A percentile compares a stretch with the other conserved stretches of the same genome.
Conservation (phyloP, 2,329 filamentous ascomycete species). For the Trichoderma asperellum region DNA sequence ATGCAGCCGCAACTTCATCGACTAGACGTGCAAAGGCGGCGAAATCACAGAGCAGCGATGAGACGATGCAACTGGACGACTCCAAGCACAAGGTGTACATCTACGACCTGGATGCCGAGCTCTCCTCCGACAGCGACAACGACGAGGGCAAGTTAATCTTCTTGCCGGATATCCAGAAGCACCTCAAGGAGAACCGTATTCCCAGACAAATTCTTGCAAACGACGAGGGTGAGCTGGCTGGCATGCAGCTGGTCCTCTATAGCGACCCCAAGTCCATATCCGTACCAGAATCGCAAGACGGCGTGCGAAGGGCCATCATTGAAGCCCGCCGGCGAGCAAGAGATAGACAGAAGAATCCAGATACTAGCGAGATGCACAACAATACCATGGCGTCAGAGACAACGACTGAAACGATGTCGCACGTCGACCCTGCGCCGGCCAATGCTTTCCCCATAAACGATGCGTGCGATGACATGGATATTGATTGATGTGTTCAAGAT, state of each 20-base stretch:
- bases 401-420: neutral
- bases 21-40: slow-evolving; percentile 18
- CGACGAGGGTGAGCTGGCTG: slow-evolving; percentile 57
- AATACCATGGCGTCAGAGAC: slow-evolving; percentile 1
- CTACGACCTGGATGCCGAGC: slow-evolving; percentile 84
- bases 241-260: slow-evolving; percentile 82
- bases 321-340: slow-evolving; percentile 73
- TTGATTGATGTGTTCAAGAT: slow-evolving; percentile 47
- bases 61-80: slow-evolving; percentile 84
- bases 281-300: slow-evolving; percentile 74
- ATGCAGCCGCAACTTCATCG: slow-evolving; percentile 25
- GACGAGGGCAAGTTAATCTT: slow-evolving; percentile 71
- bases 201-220: slow-evolving; percentile 67
- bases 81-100: slow-evolving; percentile 88
- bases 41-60: slow-evolving; percentile 46
- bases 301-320: slow-evolving; percentile 79
- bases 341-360: slow-evolving; percentile 54
- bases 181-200: slow-evolving; percentile 72
- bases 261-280: slow-evolving; percentile 75
- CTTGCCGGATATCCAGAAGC: slow-evolving; percentile 82
- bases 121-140: slow-evolving; percentile 57
- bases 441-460: slow-evolving; percentile 32
- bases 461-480: slow-evolving; percentile 69
- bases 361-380: neutral
- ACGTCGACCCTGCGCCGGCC: slow-evolving; percentile 3